Evolutionary conservation across 345 rosid species (phyloP).

Genomic region (Hibiscus trionum): DNA sequence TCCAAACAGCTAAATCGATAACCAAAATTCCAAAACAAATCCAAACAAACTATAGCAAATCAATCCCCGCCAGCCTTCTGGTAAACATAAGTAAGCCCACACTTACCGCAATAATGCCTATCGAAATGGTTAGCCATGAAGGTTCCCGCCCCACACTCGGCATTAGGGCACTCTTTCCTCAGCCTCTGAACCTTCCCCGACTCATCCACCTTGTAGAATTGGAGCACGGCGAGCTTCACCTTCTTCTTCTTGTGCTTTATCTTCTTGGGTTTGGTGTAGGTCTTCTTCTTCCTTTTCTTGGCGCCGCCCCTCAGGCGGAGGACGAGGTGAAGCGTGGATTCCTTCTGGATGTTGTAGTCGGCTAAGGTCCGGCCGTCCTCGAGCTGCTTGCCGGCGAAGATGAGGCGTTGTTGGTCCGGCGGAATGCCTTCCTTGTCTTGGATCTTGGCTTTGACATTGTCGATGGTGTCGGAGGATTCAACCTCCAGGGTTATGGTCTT

Average conservation of each 20-base stretch:
- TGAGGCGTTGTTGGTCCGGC: conserved; percentile 5
- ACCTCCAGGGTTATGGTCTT: conserved; percentile 63
- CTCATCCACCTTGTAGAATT: not conserved
- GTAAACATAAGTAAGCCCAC: not conserved
- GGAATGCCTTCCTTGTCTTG: conserved; percentile 9
- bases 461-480: conserved; percentile 1
- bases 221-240: not conserved
- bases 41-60: not conserved
- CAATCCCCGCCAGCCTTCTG: conserved; percentile 1
- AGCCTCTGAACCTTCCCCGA: not conserved
- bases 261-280: conserved; percentile 1
- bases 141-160: not conserved
- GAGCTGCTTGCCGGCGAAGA: conserved; percentile 7
- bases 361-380: conserved; percentile 7
- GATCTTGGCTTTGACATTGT: conserved; percentile 11
- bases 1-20: not conserved
- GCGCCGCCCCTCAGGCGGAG: not conserved
- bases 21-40: not conserved
- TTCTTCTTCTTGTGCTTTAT: conserved; percentile 5
- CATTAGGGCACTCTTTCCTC: conserved; percentile 1
- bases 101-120: conserved; percentile 1
- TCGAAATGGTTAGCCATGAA: conserved; percentile 2
- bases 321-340: conserved; percentile 2
- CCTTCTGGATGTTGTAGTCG: conserved; percentile 7
- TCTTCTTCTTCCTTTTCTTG: conserved; percentile 2